phyloP scores from a whole-genome alignment of 2,329 filamentous ascomycete species.

The Cercospora brassicicola region DNA sequence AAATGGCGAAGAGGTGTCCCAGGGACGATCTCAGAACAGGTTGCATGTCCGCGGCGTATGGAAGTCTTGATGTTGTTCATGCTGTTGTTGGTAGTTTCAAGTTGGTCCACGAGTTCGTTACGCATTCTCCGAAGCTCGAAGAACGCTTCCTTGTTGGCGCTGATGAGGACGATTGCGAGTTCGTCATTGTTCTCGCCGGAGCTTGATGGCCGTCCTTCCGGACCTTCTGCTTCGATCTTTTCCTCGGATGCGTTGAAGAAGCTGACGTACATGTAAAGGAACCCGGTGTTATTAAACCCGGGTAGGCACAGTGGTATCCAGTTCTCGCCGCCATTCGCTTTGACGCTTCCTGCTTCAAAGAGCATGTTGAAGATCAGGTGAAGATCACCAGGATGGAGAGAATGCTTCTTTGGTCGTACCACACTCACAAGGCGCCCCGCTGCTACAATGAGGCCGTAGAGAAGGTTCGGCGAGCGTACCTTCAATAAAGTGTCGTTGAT shows the following conservation, averaged over 20 bases:
- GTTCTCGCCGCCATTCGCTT: slow-evolving; percentile 89
- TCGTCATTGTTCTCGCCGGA: slow-evolving; percentile 53
- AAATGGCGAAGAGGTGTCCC: slow-evolving; percentile 85
- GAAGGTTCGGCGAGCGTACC: slow-evolving; percentile 70
- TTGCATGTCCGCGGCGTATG: slow-evolving; percentile 68
- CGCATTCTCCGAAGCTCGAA: slow-evolving; percentile 78
- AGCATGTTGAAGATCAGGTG: slow-evolving; percentile 99
- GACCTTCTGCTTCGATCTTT: not conserved
- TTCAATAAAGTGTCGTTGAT: slow-evolving; percentile 89
- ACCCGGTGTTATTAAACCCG: slow-evolving; percentile 94
- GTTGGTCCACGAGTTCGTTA: slow-evolving; percentile 63
- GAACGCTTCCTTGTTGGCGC: slow-evolving; percentile 88
- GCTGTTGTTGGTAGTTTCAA: slow-evolving; percentile 68
- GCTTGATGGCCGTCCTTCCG: slow-evolving; percentile 39
- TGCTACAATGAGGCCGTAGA: slow-evolving; percentile 92
- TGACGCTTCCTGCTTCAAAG: slow-evolving; percentile 89
- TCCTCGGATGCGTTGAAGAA: slow-evolving; percentile 68
- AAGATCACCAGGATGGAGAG: slow-evolving; percentile 89
- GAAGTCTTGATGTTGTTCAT: slow-evolving; percentile 73
- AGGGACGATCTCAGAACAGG: slow-evolving; percentile 72
- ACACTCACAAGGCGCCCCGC: slow-evolving; percentile 92
- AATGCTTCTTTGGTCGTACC: slow-evolving; percentile 89
- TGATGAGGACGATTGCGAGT: slow-evolving; percentile 90
- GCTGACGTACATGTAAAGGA: slow-evolving; percentile 98
- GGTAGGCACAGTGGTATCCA: slow-evolving; percentile 97